Percentiles rank a stretch among this genome's conserved stretches.
These are phyloP conservation scores for Fusarium proliferatum DNA, from an alignment of 2,329 filamentous ascomycete species.

Conservation along the genomic window DNA sequence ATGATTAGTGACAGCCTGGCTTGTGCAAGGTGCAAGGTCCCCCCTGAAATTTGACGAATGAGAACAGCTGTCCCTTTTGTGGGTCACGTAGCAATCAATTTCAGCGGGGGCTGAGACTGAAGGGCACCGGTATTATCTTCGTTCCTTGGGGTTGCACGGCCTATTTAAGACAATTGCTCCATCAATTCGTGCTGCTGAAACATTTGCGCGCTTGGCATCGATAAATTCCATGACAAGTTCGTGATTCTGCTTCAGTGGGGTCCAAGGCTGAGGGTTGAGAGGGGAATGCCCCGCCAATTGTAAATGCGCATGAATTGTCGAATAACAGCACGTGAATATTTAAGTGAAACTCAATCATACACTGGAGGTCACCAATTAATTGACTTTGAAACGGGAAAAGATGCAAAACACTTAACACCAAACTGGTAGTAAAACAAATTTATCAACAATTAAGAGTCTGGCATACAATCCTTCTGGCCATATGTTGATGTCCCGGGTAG, in stretches of 20 bases:
- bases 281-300: background rate
- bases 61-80: conserved; percentile 39
- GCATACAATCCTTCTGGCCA: rapidly evolving
- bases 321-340: rapidly evolving
- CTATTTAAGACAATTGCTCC: background rate
- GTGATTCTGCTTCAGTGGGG: background rate
- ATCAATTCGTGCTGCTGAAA: background rate
- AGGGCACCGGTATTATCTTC: conserved; percentile 2
- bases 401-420: rapidly evolving
- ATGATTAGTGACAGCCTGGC: conserved; percentile 38
- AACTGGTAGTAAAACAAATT: rapidly evolving
- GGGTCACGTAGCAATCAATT: conserved; percentile 1
- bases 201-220: background rate
- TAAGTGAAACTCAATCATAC: rapidly evolving
- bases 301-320: rapidly evolving
- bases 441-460: rapidly evolving
- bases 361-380: background rate
- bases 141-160: background rate
- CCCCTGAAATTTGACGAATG: conserved; percentile 23
- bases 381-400: rapidly evolving
- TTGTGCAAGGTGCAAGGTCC: conserved; percentile 24
- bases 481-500: background rate
- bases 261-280: background rate
- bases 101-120: background rate
- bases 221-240: background rate